Percentiles rank a stretch among this genome's conserved stretches.
phyloP scores from a whole-genome alignment of 78 protist species.

The Guillardia theta region DNA sequence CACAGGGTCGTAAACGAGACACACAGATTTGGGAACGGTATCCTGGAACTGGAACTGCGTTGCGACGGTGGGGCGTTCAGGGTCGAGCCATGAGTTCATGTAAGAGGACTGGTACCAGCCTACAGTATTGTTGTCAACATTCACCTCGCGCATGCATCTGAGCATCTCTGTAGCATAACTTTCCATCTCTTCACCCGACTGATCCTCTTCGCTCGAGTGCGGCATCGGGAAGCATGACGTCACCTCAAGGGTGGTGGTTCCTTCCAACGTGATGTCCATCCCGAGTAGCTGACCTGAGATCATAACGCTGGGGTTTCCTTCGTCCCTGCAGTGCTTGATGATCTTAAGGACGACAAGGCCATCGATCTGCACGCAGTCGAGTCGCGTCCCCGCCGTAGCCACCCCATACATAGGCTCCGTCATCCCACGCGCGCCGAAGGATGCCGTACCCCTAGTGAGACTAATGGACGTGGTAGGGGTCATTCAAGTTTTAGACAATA shows the following conservation, averaged over 20 bases:
- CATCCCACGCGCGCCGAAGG: too few species aligned
- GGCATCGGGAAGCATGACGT: slow-evolving; percentile 46
- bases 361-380: slow-evolving; percentile 22
- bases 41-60: slow-evolving; percentile 77
- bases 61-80: slow-evolving; percentile 64
- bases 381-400: neutral
- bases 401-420: too few species aligned
- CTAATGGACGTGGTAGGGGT: too few species aligned
- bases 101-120: slow-evolving; percentile 83
- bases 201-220: slow-evolving; percentile 55
- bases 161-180: slow-evolving; percentile 24
- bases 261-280: slow-evolving; percentile 51
- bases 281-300: slow-evolving; percentile 81
- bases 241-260: neutral
- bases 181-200: neutral
- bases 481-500: too few species aligned
- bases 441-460: too few species aligned
- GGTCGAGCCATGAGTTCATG: slow-evolving; percentile 58
- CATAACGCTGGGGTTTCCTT: neutral
- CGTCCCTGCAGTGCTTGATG: slow-evolving; percentile 72
- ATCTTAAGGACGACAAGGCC: slow-evolving; percentile 55
- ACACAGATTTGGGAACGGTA: neutral
- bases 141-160: slow-evolving; percentile 73
- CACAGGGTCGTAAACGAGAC: slow-evolving; percentile 64
- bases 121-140: slow-evolving; percentile 75